These are phyloP conservation scores for Kodamaea laetipori DNA, from an alignment of 805 yeast species.

Conservation along the genomic window DNA sequence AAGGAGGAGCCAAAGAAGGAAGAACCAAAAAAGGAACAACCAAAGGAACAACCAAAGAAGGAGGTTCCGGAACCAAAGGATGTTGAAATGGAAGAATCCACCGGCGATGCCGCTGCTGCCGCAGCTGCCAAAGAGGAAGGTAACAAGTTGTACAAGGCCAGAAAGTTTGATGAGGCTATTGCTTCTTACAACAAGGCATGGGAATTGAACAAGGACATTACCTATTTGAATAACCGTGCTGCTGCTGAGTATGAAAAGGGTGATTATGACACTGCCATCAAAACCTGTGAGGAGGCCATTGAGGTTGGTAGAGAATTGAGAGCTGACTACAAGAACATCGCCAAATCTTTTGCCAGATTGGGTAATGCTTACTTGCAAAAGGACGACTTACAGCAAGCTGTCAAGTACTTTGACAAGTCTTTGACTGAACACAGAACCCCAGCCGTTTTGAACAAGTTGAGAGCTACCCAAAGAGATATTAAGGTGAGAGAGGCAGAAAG, in stretches of 20 bases:
- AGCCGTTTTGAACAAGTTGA: slow-evolving; percentile 82
- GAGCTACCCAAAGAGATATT: slow-evolving; percentile 82
- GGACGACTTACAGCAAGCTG: slow-evolving; percentile 72
- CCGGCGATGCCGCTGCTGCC: slow-evolving; percentile 46
- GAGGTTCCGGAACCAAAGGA: slow-evolving; percentile 17
- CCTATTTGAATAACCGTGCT: slow-evolving; percentile 92
- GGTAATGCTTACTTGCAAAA: slow-evolving; percentile 81
- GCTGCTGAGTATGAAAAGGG: slow-evolving; percentile 98
- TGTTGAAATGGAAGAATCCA: slow-evolving; percentile 41
- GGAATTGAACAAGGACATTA: slow-evolving; percentile 78
- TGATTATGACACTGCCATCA: slow-evolving; percentile 81
- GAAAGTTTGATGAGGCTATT: slow-evolving; percentile 92
- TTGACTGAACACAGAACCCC: slow-evolving; percentile 97
- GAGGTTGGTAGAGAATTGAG: slow-evolving; percentile 87
- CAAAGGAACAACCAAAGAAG: slow-evolving; percentile 16
- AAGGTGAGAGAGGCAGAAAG: slow-evolving; percentile 75
- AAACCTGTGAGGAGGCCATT: slow-evolving; percentile 78
- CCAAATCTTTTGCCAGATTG: slow-evolving; percentile 90
- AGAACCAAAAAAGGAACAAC: slow-evolving; percentile 15
- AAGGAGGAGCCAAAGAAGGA: slow-evolving; percentile 8
- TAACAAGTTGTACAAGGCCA: slow-evolving; percentile 80
- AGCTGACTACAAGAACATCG: slow-evolving; percentile 88
- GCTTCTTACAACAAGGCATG: slow-evolving; percentile 83
- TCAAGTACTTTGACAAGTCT: slow-evolving; percentile 80
- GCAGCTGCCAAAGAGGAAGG: slow-evolving; percentile 81